A percentile compares a stretch with the other conserved stretches of the same genome.
These are phyloP conservation scores for Lactarius akahatsu DNA, from an alignment of 768 basidiomycete species.

Conservation along the genomic window DNA sequence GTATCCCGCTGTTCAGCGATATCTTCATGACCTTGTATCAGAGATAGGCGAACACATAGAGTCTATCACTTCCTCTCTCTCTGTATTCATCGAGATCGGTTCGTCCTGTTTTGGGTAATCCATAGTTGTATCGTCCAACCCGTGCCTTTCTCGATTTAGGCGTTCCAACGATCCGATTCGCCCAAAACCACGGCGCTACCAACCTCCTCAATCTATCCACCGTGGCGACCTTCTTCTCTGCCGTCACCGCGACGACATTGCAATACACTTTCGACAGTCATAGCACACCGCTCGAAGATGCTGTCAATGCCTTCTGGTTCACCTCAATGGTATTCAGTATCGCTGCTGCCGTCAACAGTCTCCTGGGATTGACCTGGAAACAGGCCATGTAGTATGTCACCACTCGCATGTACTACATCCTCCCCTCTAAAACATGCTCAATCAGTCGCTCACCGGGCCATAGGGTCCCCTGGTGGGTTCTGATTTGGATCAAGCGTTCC, in stretches of 20 bases:
- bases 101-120: slow-evolving; percentile 32
- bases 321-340: slow-evolving; percentile 74
- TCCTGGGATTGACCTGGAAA: slow-evolving; percentile 78
- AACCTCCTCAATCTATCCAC: slow-evolving; percentile 74
- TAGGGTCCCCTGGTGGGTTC: slow-evolving; percentile 78
- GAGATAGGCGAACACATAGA: slow-evolving; percentile 77
- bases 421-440: slow-evolving; percentile 16
- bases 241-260: slow-evolving; percentile 69
- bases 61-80: slow-evolving; percentile 62
- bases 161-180: slow-evolving; percentile 74
- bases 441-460: slow-evolving; percentile 69
- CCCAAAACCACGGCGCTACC: slow-evolving; percentile 67
- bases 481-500: slow-evolving; percentile 85
- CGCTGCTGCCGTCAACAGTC: slow-evolving; percentile 71
- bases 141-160: slow-evolving; percentile 39
- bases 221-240: slow-evolving; percentile 76
- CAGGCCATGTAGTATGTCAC: slow-evolving; percentile 75
- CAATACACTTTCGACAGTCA: slow-evolving; percentile 61
- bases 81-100: slow-evolving; percentile 77
- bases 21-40: slow-evolving; percentile 69
- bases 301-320: slow-evolving; percentile 75
- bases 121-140: not conserved
- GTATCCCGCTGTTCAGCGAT: slow-evolving; percentile 68
- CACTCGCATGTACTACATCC: slow-evolving; percentile 6
- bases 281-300: slow-evolving; percentile 41